These are phyloP conservation scores for Fragosphaeria purpurea DNA, from an alignment of 2,329 filamentous ascomycete species.

Conservation along the genomic window DNA sequence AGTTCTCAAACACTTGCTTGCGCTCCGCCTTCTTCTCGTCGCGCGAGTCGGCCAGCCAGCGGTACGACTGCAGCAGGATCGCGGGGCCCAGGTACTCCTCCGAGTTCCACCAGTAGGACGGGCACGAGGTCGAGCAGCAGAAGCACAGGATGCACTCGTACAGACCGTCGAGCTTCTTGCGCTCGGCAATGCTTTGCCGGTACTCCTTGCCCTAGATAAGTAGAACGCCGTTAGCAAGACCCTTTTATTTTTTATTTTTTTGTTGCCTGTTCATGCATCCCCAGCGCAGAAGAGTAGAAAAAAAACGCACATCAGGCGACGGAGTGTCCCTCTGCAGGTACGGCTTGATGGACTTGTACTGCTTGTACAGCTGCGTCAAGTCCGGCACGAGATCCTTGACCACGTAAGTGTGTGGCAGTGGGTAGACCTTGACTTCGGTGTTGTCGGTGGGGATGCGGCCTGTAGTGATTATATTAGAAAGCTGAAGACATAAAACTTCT, in stretches of 20 bases:
- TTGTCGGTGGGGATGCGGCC: slow-evolving; percentile 88
- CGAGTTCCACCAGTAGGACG: slow-evolving; percentile 99
- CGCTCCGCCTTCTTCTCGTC: slow-evolving; percentile 83
- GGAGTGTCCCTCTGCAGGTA: slow-evolving; percentile 89
- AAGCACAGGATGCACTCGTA: slow-evolving; percentile 99
- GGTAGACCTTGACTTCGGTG: slow-evolving; percentile 88
- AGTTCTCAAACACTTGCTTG: slow-evolving; percentile 90
- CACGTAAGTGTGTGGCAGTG: slow-evolving; percentile 95
- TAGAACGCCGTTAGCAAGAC: not conserved
- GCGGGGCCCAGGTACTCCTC: slow-evolving; percentile 98
- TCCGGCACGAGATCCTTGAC: slow-evolving; percentile 98
- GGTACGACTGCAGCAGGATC: slow-evolving; percentile 93
- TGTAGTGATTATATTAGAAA: slow-evolving; percentile 26
- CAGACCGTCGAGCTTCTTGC: slow-evolving; percentile 91
- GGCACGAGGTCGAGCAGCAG: slow-evolving; percentile 97
- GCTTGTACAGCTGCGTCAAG: slow-evolving; percentile 98
- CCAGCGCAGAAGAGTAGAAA: not conserved
- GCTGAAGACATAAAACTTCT: no score
- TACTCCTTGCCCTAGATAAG: slow-evolving; percentile 70
- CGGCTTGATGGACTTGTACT: slow-evolving; percentile 99
- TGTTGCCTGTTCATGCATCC: no score
- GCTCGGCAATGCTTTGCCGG: slow-evolving; percentile 83
- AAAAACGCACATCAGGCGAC: slow-evolving; percentile 60
- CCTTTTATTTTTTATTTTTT: no score
- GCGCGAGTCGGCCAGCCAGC: slow-evolving; percentile 91